Evolutionary conservation across 2,329 filamentous ascomycete species (phyloP).

Genomic region (Exophiala mesophila): DNA sequence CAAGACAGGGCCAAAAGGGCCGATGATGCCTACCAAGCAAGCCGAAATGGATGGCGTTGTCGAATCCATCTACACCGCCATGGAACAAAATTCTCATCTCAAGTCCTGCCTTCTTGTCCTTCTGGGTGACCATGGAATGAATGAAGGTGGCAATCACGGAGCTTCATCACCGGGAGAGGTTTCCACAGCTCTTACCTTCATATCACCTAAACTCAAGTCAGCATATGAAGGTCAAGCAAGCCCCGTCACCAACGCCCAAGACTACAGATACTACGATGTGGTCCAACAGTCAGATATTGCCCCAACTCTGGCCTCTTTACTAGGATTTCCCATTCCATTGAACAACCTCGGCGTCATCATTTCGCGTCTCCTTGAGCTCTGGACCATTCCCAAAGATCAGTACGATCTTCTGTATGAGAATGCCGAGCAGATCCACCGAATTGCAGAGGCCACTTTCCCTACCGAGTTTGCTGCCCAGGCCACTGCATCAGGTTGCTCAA

Average conservation of each 20-base stretch:
- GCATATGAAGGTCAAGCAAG: conserved; percentile 44
- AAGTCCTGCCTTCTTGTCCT: conserved; percentile 75
- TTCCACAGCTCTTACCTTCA: conserved; percentile 84
- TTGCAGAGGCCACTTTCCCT: conserved; percentile 69
- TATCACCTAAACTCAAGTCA: conserved; percentile 71
- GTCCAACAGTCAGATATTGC: conserved; percentile 95
- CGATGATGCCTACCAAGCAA: conserved; percentile 91
- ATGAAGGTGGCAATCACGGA: conserved; percentile 94
- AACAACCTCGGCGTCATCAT: conserved; percentile 91
- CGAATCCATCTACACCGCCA: conserved; percentile 66
- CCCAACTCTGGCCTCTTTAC: conserved; percentile 77
- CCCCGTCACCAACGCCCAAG: conserved; percentile 49
- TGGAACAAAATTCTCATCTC: conserved; percentile 66
- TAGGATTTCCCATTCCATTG: conserved; percentile 81
- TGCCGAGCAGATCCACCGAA: conserved; percentile 70
- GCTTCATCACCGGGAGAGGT: conserved; percentile 92
- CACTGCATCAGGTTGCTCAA: conserved; percentile 25
- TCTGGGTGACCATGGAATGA: conserved; percentile 98
- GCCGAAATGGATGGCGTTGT: conserved; percentile 87
- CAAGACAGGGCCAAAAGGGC: conserved; percentile 82
- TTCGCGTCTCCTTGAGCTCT: conserved; percentile 70
- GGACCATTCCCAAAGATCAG: conserved; percentile 56
- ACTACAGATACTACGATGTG: conserved; percentile 76
- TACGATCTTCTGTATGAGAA: conserved; percentile 70
- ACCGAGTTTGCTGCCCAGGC: conserved; percentile 35